Evolutionary conservation across 768 basidiomycete genomes (phyloP), one percentile per base, ranked within the genome.

Genomic region (Baorangia bicolor): DNA sequence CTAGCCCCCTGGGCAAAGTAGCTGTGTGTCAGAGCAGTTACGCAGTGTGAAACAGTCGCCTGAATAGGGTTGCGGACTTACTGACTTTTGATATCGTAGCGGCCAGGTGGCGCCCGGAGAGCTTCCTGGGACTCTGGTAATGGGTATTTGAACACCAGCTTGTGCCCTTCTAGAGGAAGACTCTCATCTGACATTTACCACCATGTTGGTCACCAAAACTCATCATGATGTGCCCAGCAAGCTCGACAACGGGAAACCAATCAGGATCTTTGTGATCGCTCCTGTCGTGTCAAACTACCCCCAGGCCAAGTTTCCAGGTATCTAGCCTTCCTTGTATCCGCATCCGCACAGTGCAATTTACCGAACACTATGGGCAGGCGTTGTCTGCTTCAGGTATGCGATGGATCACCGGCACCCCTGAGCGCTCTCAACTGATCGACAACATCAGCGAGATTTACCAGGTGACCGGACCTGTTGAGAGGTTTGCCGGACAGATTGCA

Each of bases 381-480:
- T 93, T 23, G 82, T 93, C 11, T 85, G 87, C 39, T 92, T 92
- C 77, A 92, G 90, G 89, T 86, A 67, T 49, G 67, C 2, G 41
- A 5, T 39, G 12, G 35, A 54, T 23, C 31, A 14, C n/a, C n/a
- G n/a, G n/a, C n/a, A n/a, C 8, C 16, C 5, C 20, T 48, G 40
- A 48, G 23, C 23, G 27, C 21, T 35, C 38, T 51, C 23, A 30
- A 51, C 46, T 28, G 38, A 59, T 39, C 13, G 2, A n/a, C 11
- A 31, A 23, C 23, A 51, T 37, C 65, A 94, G 92, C 64, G 94
- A 96, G 75, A 98, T 98, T 51, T 98, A 97, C 69, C 91, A 92
- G 70, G 93, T 95, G 2, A 95, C 92, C n/a, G 93, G 93, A 0
- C 94, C 94, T 34, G 94, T 96, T n/a, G 94, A 95, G 69, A 84